These are phyloP conservation scores for Lepidium sativum DNA, from an alignment of 345 rosid species.

Conservation along the genomic window DNA sequence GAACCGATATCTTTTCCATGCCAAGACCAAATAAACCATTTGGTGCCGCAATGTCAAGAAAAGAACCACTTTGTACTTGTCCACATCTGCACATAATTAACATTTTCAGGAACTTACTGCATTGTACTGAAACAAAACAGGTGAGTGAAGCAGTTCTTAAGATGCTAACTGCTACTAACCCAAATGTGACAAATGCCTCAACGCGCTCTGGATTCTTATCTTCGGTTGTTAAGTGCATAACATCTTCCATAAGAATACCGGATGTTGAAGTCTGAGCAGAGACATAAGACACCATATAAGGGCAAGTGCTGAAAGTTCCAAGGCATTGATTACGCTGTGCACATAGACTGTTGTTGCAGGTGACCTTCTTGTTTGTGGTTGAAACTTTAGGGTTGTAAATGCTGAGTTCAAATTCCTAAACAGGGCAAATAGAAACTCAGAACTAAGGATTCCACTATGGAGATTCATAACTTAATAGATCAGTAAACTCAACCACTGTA, in stretches of 20 bases:
- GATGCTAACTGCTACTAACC: conserved; percentile 37
- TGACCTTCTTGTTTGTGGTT: conserved; percentile 61
- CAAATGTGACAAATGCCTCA: conserved; percentile 60
- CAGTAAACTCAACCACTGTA: not conserved
- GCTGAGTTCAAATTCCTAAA: conserved; percentile 63
- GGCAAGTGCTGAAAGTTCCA: conserved; percentile 68
- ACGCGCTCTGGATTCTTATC: conserved; percentile 37
- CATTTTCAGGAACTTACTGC: conserved; percentile 14
- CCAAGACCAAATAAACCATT: conserved; percentile 84
- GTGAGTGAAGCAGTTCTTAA: not conserved
- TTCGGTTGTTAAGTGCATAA: conserved; percentile 59
- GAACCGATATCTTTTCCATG: conserved; percentile 83
- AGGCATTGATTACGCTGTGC: conserved; percentile 52
- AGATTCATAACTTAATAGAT: not conserved
- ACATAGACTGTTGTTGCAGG: conserved; percentile 61
- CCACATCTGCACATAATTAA: conserved; percentile 74
- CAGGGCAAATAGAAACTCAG: not conserved
- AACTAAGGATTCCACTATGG: not conserved
- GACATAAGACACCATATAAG: conserved; percentile 66
- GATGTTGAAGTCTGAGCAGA: conserved; percentile 82
- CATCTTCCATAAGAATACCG: conserved; percentile 71
- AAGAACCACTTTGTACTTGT: conserved; percentile 89
- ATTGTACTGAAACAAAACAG: not conserved
- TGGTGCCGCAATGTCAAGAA: conserved; percentile 82
- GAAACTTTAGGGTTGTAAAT: conserved; percentile 66